Base-by-base conservation (phyloP, 805 yeast species). In the Pichia exigua region DNA sequence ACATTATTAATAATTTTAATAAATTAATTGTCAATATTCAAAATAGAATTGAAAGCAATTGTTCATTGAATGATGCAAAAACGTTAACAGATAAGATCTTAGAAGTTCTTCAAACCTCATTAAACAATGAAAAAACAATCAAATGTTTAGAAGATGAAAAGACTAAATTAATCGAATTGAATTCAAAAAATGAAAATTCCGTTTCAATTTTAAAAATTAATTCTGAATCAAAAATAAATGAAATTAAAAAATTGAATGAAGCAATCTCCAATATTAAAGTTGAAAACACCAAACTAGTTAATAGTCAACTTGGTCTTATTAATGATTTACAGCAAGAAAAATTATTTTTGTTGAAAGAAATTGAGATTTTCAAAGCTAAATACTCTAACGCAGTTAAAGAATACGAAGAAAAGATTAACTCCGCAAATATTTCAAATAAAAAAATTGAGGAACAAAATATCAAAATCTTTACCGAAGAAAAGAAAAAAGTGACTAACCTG, bases 381-480 rank as follows among this genome's bases (percentile, higher is more conserved):
- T 21, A 45, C 18, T 12, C 9, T 15, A 32, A n/a, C 11, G 21
- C 21, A 5, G 5, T 18, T 7, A n/a, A 35, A 4, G 26, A 42
- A 8, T 18, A 32, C 27, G 13, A 49, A 24, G 40, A 40, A 15
- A 41, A 39, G 10, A 21, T 41, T 15, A 15, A 24, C n/a, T 21
- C 22, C 2, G 38, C 28, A 3, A 21, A 43, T 5, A 12, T 5
- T 15, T 22, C 30, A 10, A n/a, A 24, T 13, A 49, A 44, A n/a
- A 7, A 24, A 4, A 28, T 35, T 4, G 51, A 48, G n/a, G 30
- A 43, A 7, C 32, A 48, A 44, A 48, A 44, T 44, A 22, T 32
- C 9, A 43, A 35, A 28, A 24, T 45, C 13, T 49, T 49, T 18
- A 27, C 42, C 20, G 48, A 44, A 27, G 48, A 50, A 20, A 42